Evolutionary conservation across 2,329 filamentous ascomycete species (phyloP).

Genomic region (Fusarium sp.): DNA sequence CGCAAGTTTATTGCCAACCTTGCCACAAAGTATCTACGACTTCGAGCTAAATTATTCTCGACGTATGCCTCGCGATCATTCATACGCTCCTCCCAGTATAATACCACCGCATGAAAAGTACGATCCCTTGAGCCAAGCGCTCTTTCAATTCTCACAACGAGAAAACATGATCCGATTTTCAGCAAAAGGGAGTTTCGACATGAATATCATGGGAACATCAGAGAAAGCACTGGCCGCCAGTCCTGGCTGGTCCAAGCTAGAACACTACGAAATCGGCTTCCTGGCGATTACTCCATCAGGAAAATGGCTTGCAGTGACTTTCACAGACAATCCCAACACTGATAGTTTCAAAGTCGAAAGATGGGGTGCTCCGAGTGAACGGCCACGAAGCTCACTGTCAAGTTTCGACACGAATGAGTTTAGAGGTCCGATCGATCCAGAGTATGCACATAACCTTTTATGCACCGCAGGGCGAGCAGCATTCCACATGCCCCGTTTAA

Average conservation of each 20-base stretch:
- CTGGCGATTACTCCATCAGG: constrained; percentile 4
- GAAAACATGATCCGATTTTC: not conserved
- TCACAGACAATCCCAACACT: not conserved
- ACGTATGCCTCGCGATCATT: constrained; percentile 1
- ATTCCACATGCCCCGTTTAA: not conserved
- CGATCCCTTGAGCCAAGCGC: not conserved
- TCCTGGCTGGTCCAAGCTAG: not conserved
- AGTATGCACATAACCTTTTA: not conserved
- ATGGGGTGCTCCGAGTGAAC: not conserved
- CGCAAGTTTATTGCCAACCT: not conserved
- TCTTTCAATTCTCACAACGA: constrained; percentile 14
- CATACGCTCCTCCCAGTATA: not conserved
- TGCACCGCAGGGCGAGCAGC: not conserved
- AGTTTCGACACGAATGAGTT: constrained; percentile 1
- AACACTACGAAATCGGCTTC: constrained; percentile 5
- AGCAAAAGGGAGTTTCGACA: constrained; percentile 3
- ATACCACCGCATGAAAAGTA: not conserved
- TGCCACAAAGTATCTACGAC: not conserved
- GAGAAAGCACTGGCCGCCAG: not conserved
- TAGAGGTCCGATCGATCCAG: constrained; percentile 10
- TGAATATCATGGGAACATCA: not conserved
- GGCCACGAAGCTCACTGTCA: not conserved
- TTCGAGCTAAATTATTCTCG: constrained; percentile 12
- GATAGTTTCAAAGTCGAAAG: constrained; percentile 1
- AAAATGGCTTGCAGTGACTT: not conserved